Conservation (phyloP, 441 rosid species). For the Croton laevigatus region DNA sequence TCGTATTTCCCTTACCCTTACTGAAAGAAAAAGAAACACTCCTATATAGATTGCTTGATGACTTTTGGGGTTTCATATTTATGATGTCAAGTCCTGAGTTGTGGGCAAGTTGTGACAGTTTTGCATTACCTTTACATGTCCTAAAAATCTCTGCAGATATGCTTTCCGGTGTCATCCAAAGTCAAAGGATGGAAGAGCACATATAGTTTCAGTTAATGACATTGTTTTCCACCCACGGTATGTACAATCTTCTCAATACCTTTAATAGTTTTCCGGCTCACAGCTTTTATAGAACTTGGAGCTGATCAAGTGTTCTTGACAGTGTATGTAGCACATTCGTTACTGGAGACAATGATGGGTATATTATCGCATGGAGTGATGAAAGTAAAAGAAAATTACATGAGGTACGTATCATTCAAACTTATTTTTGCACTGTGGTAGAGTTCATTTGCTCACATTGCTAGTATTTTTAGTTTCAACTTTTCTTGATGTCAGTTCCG, state of each 20-base stretch:
- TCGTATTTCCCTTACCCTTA: not conserved
- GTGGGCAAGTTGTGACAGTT: not conserved
- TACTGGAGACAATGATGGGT: conserved; percentile 80
- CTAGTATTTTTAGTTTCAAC: conserved; percentile 4
- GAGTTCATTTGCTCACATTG: not conserved
- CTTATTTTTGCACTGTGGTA: not conserved
- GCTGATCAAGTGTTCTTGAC: conserved; percentile 20
- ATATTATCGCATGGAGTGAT: conserved; percentile 61
- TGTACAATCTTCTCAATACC: conserved; percentile 26
- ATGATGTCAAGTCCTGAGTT: not conserved
- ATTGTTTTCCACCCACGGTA: conserved; percentile 69
- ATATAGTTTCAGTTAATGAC: conserved; percentile 62
- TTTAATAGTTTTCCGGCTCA: conserved; percentile 11
- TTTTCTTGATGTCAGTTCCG: conserved; percentile 50
- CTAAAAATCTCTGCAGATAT: conserved; percentile 42
- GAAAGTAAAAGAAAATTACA: conserved; percentile 54
- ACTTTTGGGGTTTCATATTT: not conserved
- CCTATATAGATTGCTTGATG: not conserved
- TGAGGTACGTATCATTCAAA: conserved; percentile 47
- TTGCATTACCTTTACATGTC: conserved; percentile 4
- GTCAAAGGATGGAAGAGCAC: conserved; percentile 49
- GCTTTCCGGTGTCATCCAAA: conserved; percentile 75
- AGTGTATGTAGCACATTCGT: conserved; percentile 57
- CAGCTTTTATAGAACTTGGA: conserved; percentile 18
- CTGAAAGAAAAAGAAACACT: too few species aligned